Evolutionary conservation across 768 basidiomycete genomes (phyloP), one percentile per base, ranked within the genome.

Genomic region (Amanita polypyramis): DNA sequence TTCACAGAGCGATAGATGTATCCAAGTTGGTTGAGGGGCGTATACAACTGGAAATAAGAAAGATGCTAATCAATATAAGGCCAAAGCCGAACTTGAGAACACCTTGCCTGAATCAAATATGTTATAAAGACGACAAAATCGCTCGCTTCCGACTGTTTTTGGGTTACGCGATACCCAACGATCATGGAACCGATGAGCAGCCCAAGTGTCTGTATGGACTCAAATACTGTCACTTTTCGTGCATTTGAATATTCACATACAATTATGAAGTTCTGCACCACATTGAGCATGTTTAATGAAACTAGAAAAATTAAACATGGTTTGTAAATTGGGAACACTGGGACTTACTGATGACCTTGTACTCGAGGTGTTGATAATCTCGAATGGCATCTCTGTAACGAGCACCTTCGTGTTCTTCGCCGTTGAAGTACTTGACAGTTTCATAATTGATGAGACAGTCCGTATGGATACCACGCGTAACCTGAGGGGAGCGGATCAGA

Each of bases 371-470:
- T 56, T 94, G 91, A 55, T 90, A 92, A 45, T 82, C 72, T 12
- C 70, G 61, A 52, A 94, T 74, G 2, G 90, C 86, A 11, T 81
- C 73, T 9, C 68, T 61, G 57, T 90, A 92, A 25, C 91, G 73
- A 36, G 71, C 70, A 14, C 73, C 74, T 59, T 94, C 91, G 55
- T 90, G 79, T 19, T 76, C 72, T 62, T 95, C 91, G 12, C 88
- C 85, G n/a, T 79, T 80, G 60, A 92, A 93, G 60, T 89, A 89
- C 62, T 89, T 93, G 56, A 91, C 83, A 4, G 88, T 90, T 62
- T 86, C 85, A 51, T 86, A 87, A 58, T 86, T 86, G 44, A 88
- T 73, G 23, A 90, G 64, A 55, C 79, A 80, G 56, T 92, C 89
- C 4, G 85, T 82, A 54, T 88, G 83, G 45, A 92, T 92, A 7